A percentile compares a stretch with the other conserved stretches of the same genome.
Evolutionary conservation across 2,329 filamentous ascomycete genomes (phyloP).

Genomic region (Plectosphaerella sp.): DNA sequence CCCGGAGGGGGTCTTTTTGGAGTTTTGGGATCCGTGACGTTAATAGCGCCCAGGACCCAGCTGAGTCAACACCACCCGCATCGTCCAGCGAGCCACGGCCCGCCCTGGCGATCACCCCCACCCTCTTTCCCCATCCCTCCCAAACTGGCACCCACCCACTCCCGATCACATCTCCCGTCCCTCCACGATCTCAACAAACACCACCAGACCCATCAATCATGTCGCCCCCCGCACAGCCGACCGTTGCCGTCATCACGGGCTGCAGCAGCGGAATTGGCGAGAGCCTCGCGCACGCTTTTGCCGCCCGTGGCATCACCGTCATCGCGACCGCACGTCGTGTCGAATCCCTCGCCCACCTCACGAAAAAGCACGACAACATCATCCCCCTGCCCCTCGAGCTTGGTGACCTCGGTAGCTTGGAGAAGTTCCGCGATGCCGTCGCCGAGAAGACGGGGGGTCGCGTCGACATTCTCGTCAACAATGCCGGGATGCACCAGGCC

Average conservation of each 20-base stretch:
- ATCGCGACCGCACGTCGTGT: conserved; percentile 9
- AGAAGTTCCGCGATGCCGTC: conserved; percentile 3
- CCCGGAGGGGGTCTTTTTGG: no score
- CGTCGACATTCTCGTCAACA: conserved; percentile 10
- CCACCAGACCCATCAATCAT: no score
- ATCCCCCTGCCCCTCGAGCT: conserved; percentile 9
- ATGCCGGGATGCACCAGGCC: conserved; percentile 10
- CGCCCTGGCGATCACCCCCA: no score
- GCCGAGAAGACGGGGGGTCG: conserved; percentile 6
- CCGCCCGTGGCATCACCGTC: conserved; percentile 7
- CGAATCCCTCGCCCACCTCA: conserved; percentile 8
- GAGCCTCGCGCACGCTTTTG: conserved; percentile 6
- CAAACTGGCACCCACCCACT: no score
- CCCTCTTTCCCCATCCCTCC: no score
- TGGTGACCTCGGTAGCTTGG: not conserved
- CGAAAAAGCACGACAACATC: conserved; percentile 9
- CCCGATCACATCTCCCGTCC: no score
- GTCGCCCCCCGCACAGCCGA: not conserved
- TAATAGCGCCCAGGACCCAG: no score
- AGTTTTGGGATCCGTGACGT: no score
- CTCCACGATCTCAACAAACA: no score
- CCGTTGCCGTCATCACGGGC: conserved; percentile 6
- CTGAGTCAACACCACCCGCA: no score
- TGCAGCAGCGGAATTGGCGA: conserved; percentile 12
- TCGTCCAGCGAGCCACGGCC: no score